These are phyloP conservation scores for Talaromyces albobiverticillius DNA, from an alignment of 2,329 filamentous ascomycete species.

Conservation along the genomic window DNA sequence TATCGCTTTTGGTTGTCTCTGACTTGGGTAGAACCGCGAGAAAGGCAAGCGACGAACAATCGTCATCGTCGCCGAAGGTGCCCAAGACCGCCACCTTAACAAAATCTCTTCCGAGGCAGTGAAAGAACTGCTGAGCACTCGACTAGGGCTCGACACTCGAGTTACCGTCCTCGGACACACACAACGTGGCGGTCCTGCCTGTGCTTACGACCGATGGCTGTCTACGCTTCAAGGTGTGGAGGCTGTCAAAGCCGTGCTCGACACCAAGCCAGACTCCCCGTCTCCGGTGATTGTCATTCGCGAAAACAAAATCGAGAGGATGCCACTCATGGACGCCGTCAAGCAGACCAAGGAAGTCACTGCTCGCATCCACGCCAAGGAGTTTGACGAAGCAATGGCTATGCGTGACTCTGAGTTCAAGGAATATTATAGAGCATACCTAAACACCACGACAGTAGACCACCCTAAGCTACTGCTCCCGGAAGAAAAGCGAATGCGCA, in stretches of 20 bases:
- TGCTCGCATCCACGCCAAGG: constrained; percentile 74
- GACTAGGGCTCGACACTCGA: constrained; percentile 81
- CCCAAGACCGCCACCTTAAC: constrained; percentile 76
- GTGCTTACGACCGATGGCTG: constrained; percentile 91
- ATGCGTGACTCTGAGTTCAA: constrained; percentile 90
- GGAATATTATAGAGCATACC: constrained; percentile 86
- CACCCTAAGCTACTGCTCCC: constrained; percentile 67
- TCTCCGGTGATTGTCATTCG: constrained; percentile 95
- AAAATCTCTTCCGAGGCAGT: constrained; percentile 80
- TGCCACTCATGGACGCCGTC: constrained; percentile 86
- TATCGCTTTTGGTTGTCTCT: too few species aligned
- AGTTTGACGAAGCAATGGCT: constrained; percentile 84
- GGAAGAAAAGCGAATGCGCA: constrained; percentile 77
- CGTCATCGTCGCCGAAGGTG: constrained; percentile 95
- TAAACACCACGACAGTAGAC: constrained; percentile 82
- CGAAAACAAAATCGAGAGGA: constrained; percentile 95
- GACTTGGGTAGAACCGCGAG: constrained; percentile 63
- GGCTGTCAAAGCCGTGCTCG: constrained; percentile 85
- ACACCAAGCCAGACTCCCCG: constrained; percentile 82
- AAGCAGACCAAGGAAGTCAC: constrained; percentile 80
- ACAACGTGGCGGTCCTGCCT: constrained; percentile 89
- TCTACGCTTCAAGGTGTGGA: constrained; percentile 91
- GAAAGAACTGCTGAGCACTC: constrained; percentile 80
- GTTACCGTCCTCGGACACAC: constrained; percentile 96
- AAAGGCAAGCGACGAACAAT: constrained; percentile 96